These are phyloP conservation scores for Talaromyces sp. DNA, from an alignment of 2,329 filamentous ascomycete species.

Conservation along the genomic window DNA sequence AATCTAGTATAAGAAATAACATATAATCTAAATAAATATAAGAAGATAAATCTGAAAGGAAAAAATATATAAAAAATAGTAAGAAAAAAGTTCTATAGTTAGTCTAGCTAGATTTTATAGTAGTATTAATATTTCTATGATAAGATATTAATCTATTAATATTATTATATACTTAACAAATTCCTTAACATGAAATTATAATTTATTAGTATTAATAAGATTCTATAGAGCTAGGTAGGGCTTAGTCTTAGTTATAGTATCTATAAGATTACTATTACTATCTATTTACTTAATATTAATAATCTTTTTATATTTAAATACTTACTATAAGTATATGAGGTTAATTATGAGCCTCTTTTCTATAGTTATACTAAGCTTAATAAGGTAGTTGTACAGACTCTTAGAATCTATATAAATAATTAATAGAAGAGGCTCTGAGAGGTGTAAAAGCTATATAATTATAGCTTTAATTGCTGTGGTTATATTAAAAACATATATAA, in stretches of 20 bases:
- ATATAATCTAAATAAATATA: too few relatives aligned
- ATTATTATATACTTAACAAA: too few relatives aligned
- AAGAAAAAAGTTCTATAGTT: too few relatives aligned
- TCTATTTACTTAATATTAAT: background rate
- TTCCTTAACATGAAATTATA: too few relatives aligned
- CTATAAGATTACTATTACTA: background rate
- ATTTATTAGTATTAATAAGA: background rate
- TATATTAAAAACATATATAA: background rate
- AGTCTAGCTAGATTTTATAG: too few relatives aligned
- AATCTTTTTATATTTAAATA: background rate
- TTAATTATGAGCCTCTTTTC: background rate
- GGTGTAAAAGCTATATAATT: background rate
- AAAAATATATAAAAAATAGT: too few relatives aligned
- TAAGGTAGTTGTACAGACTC: background rate
- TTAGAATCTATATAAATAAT: background rate
- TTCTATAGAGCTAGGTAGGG: background rate
- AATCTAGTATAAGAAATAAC: too few relatives aligned
- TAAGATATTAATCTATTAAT: too few relatives aligned
- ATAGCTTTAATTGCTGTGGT: background rate
- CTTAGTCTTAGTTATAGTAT: background rate
- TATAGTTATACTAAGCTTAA: background rate
- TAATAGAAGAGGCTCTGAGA: background rate
- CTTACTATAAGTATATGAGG: background rate
- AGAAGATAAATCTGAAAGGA: too few relatives aligned
- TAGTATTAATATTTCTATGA: too few relatives aligned